Conservation (phyloP, 257 asterid genomes). For the Leptodermis oblonga region DNA sequence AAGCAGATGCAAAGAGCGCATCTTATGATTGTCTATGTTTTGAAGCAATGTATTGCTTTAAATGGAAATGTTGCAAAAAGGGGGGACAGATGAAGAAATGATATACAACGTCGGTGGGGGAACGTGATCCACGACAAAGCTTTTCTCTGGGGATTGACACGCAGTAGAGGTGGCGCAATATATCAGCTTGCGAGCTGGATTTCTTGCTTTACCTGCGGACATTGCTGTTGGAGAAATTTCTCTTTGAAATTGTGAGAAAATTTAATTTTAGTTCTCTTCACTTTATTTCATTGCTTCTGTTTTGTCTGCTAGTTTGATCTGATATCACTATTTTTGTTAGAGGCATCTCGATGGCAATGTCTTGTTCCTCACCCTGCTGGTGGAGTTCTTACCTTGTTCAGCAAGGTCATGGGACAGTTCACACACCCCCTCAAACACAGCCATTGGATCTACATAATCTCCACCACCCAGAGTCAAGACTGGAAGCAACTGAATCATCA, state of each 20-base stretch:
- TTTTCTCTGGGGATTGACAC: constrained; percentile 41
- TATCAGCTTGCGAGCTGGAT: constrained; percentile 55
- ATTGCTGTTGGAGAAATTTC: constrained; percentile 28
- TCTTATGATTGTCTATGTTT: constrained; percentile 16
- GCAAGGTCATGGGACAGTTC: too few relatives aligned
- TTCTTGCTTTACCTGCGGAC: constrained; percentile 53
- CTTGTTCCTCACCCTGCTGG: too few relatives aligned
- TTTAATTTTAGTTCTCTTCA: constrained; percentile 12
- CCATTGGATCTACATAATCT: too few relatives aligned
- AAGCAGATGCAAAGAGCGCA: constrained; percentile 31
- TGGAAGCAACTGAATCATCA: too few relatives aligned
- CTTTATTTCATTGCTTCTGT: neutral
- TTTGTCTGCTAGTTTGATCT: neutral
- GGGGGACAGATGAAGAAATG: constrained; percentile 26
- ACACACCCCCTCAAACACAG: too few relatives aligned
- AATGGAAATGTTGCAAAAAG: constrained; percentile 30
- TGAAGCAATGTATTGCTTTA: constrained; percentile 33
- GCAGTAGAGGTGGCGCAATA: constrained; percentile 63
- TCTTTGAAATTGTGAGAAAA: constrained; percentile 16
- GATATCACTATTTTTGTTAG: too few relatives aligned
- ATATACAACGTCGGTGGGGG: constrained; percentile 35
- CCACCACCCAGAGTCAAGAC: too few relatives aligned
- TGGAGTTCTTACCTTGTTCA: too few relatives aligned
- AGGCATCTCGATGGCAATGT: too few relatives aligned
- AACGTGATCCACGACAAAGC: constrained; percentile 26